These are phyloP conservation scores for Alternaria sp. DNA, from an alignment of 2,329 filamentous ascomycete species.

Conservation along the genomic window DNA sequence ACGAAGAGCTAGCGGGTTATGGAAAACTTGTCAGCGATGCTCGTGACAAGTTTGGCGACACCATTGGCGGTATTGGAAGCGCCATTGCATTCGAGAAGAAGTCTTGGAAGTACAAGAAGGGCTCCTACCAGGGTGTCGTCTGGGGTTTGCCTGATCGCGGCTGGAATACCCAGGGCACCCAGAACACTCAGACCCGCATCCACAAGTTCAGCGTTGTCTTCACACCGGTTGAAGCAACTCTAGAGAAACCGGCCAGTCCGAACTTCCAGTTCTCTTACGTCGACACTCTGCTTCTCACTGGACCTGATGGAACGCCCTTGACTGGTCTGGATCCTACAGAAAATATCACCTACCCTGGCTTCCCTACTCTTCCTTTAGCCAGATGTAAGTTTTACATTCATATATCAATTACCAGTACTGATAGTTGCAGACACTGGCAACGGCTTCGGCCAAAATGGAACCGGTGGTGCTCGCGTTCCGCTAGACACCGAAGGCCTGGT, in stretches of 20 bases:
- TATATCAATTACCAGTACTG: neutral
- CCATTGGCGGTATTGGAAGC: constrained; percentile 70
- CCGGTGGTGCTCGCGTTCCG: constrained; percentile 65
- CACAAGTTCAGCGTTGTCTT: constrained; percentile 71
- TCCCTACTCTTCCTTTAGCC: constrained; percentile 67
- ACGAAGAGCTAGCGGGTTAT: constrained; percentile 71
- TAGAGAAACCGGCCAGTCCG: constrained; percentile 60
- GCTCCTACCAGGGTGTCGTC: constrained; percentile 65
- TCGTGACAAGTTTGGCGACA: constrained; percentile 72
- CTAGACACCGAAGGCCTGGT: constrained; percentile 73
- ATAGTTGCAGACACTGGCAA: constrained; percentile 60
- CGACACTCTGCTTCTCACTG: constrained; percentile 69
- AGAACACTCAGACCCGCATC: constrained; percentile 71
- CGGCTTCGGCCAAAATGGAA: constrained; percentile 68
- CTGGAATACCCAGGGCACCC: constrained; percentile 74
- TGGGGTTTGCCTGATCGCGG: constrained; percentile 72
- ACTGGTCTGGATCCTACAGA: constrained; percentile 49
- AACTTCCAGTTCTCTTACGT: constrained; percentile 69
- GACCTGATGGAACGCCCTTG: constrained; percentile 65
- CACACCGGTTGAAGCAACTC: constrained; percentile 60
- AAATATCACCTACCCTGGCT: constrained; percentile 59
- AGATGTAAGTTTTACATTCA: constrained; percentile 51
- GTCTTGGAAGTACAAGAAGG: constrained; percentile 60
- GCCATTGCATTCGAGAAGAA: constrained; percentile 66
- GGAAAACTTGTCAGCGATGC: constrained; percentile 65